Base-by-base conservation (phyloP, 2,329 filamentous ascomycete genomes). In the Exophiala sp. region DNA sequence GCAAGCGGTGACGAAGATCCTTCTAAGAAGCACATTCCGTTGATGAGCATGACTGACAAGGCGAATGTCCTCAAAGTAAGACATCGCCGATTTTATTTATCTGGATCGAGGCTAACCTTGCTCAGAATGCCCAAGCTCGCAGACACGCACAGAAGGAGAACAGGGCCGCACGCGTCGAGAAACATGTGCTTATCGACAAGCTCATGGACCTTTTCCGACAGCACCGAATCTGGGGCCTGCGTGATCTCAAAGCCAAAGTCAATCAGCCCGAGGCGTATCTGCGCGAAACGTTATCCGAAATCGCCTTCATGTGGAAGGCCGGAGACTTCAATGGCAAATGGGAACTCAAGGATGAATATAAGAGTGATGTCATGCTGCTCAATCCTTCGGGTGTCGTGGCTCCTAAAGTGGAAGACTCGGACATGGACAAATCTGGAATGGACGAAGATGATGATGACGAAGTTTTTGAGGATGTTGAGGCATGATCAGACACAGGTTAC, bases 171-270 rank as follows among this genome's bases (percentile, higher is more conserved):
- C 90, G 93, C 70, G 90, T 97, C 70, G 83, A 88, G 38, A 83
- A 90, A 68, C 85, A 88, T 74, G 85, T 93, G 63, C 81, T 98
- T 56, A 72, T 95, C 70, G 90, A 96, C 70, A 78, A 81, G 57
- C 82, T 98, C 54, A 89, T 91, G 73, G 72, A 78, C 42, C 85
- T 83, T 65, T 98, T 96, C 80, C 80, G 83, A 49, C 75, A 85
- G 62, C 95, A 86, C 75, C 82, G 84, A 61, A 97, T 93, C 69
- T 98, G 91, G 90, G 83, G 86, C n/a, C 86, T 97, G 76, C 90
- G 88, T 64, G 81, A 85, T 3, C 79, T 98, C 60, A 88, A 88
- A 57, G 76, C 81, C 43, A 74, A 78, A 53, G 79, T 94, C 32
- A 80, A 83, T 52, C 93, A 98, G 70, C 93, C 93, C 1, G 93